Conservation (phyloP, 768 basidiomycete genomes). For the Lactarius sp. region DNA sequence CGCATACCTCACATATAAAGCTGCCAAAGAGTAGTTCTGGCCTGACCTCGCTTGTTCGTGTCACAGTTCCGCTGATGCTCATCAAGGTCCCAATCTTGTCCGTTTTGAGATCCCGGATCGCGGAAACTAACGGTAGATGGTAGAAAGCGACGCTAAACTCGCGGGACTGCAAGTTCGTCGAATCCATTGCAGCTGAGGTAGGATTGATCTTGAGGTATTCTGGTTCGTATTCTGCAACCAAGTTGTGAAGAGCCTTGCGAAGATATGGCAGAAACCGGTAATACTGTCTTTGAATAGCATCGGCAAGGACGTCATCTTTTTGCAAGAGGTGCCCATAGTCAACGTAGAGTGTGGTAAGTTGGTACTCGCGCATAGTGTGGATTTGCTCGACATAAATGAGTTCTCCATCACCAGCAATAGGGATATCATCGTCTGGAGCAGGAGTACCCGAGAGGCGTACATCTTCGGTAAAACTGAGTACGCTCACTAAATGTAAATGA, state of each 20-base stretch:
- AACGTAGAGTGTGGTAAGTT: slow-evolving; percentile 93
- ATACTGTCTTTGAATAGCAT: slow-evolving; percentile 91
- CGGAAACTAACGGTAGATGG: slow-evolving; percentile 87
- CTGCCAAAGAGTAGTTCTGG: slow-evolving; percentile 92
- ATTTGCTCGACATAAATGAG: slow-evolving; percentile 89
- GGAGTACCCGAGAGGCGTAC: slow-evolving; percentile 77
- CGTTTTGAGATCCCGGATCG: slow-evolving; percentile 89
- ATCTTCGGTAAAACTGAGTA: slow-evolving; percentile 75
- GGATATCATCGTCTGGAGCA: slow-evolving; percentile 61
- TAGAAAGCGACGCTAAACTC: slow-evolving; percentile 97
- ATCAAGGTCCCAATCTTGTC: slow-evolving; percentile 92
- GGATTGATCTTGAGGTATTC: slow-evolving; percentile 95
- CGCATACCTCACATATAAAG: slow-evolving; percentile 88
- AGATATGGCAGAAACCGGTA: slow-evolving; percentile 96
- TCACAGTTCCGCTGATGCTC: slow-evolving; percentile 96
- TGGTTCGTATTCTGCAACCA: slow-evolving; percentile 86
- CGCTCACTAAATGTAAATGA: slow-evolving; percentile 16
- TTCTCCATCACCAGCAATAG: slow-evolving; percentile 53
- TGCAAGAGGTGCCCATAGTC: slow-evolving; percentile 89
- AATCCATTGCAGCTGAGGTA: slow-evolving; percentile 79
- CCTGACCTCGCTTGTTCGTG: slow-evolving; percentile 93
- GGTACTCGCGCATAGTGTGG: slow-evolving; percentile 90
- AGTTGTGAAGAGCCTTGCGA: slow-evolving; percentile 82
- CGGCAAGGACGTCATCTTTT: slow-evolving; percentile 88
- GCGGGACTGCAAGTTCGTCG: slow-evolving; percentile 82